phyloP scores from a whole-genome alignment of 2,329 filamentous ascomycete genomes.

The Cryoendolithus antarcticus region DNA sequence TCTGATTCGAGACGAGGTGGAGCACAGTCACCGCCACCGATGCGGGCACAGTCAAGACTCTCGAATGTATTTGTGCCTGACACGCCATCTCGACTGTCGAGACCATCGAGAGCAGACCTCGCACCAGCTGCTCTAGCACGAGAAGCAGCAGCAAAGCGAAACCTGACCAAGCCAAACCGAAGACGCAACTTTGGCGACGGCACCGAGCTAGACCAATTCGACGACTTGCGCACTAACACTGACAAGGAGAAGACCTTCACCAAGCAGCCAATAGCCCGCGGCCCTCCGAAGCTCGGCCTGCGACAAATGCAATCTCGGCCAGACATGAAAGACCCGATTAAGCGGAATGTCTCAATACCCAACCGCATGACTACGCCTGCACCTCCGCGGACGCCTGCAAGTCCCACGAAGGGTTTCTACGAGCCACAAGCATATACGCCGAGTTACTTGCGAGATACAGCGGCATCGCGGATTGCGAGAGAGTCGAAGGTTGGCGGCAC shows the following conservation, averaged over 20 bases:
- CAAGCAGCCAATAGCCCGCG: conserved; percentile 61
- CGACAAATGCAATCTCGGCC: conserved; percentile 17
- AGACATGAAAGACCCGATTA: conserved; percentile 19
- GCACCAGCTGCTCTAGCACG: conserved; percentile 38
- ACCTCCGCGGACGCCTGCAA: conserved; percentile 41
- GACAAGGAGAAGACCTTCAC: conserved; percentile 70
- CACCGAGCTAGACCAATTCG: conserved; percentile 82
- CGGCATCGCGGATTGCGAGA: conserved; percentile 51
- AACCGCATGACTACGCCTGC: conserved; percentile 37
- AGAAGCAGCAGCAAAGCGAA: conserved; percentile 50
- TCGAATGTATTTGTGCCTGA: conserved; percentile 37
- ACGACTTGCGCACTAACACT: conserved; percentile 82
- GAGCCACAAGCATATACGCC: conserved; percentile 38
- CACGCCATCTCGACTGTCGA: conserved; percentile 33
- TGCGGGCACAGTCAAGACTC: conserved; percentile 35
- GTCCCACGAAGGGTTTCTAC: conserved; percentile 32
- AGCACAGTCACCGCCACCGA: conserved; percentile 31
- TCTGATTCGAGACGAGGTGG: conserved; percentile 49
- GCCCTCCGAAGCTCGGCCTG: conserved; percentile 44
- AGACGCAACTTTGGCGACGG: conserved; percentile 77
- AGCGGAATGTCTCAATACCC: conserved; percentile 18
- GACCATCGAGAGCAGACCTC: conserved; percentile 22
- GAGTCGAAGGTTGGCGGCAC: conserved; percentile 42
- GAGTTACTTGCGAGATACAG: conserved; percentile 54
- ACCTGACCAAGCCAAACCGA: conserved; percentile 60